phyloP scores from a whole-genome alignment of 2,329 filamentous ascomycete genomes.

The Botrytis squamosa region DNA sequence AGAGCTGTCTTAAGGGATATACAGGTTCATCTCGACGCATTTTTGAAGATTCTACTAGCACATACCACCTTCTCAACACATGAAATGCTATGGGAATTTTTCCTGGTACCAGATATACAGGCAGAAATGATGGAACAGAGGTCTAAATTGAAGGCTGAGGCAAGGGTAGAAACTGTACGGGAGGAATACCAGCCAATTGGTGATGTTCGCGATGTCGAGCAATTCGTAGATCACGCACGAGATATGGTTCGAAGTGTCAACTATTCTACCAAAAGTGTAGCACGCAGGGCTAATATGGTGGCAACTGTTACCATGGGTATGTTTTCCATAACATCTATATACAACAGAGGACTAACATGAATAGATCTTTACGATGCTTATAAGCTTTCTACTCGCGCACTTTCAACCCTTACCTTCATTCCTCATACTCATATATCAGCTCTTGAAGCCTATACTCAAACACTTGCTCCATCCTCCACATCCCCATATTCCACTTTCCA shows the following conservation, averaged over 20 bases:
- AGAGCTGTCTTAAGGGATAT: conserved; percentile 82
- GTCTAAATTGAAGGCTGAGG: conserved; percentile 81
- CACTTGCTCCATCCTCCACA: conserved; percentile 65
- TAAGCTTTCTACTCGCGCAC: conserved; percentile 51
- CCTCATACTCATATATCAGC: conserved; percentile 67
- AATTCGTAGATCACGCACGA: conserved; percentile 86
- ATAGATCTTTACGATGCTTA: conserved; percentile 69
- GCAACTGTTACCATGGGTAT: conserved; percentile 62
- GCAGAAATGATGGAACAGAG: conserved; percentile 86
- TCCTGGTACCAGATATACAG: conserved; percentile 91
- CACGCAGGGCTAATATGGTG: conserved; percentile 74
- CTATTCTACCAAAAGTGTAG: conserved; percentile 76
- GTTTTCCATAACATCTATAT: conserved; percentile 26
- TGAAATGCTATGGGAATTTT: conserved; percentile 99
- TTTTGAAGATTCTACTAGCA: conserved; percentile 78
- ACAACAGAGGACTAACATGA: conserved; percentile 35
- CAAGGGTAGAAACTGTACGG: conserved; percentile 76
- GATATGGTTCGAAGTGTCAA: conserved; percentile 87
- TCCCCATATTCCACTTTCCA: conserved; percentile 74
- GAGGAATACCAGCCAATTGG: conserved; percentile 87
- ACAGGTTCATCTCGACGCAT: conserved; percentile 81
- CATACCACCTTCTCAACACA: conserved; percentile 95
- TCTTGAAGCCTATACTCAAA: conserved; percentile 68
- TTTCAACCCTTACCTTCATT: conserved; percentile 62
- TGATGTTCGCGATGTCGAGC: conserved; percentile 83